These are phyloP conservation scores for Bolboschoenus planiculmis DNA, from an alignment of 176 grass and related monocot species.

Conservation along the genomic window DNA sequence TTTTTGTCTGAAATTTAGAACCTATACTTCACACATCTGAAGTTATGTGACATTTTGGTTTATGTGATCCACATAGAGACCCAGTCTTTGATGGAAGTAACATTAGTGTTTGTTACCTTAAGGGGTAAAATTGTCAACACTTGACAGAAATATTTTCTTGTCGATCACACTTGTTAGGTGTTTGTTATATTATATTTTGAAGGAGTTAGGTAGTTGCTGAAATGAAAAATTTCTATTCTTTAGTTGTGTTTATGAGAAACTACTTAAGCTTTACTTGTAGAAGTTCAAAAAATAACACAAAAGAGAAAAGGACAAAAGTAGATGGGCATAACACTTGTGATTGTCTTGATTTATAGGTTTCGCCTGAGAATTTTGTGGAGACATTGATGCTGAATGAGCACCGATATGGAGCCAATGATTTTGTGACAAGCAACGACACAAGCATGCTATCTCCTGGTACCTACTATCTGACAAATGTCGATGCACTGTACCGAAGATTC, in stretches of 20 bases:
- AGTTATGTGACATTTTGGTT: not conserved
- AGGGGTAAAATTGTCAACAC: not conserved
- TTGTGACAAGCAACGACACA: constrained; percentile 54
- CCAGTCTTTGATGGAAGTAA: not conserved
- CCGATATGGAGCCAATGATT: constrained; percentile 70
- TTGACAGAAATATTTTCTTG: not conserved
- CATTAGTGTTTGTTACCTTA: no score
- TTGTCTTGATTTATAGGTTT: constrained; percentile 29
- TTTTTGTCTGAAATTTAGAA: not conserved
- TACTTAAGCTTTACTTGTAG: not conserved
- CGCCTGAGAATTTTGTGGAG: constrained; percentile 59
- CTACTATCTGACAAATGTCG: constrained; percentile 75
- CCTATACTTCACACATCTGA: not conserved
- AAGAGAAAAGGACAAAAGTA: not conserved
- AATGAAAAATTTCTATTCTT: not conserved
- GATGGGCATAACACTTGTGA: not conserved
- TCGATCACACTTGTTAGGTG: not conserved
- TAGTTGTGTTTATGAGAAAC: not conserved
- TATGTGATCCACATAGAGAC: not conserved
- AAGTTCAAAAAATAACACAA: not conserved
- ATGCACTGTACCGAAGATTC: constrained; percentile 74
- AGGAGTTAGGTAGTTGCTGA: not conserved
- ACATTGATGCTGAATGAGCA: constrained; percentile 77
- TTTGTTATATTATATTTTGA: not conserved
- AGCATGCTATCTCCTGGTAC: constrained; percentile 58